A percentile compares a stretch with the other conserved stretches of the same genome.
phyloP scores from a whole-genome alignment of 1,284 basidiomycete species.

The Coriolopsis trogii region DNA sequence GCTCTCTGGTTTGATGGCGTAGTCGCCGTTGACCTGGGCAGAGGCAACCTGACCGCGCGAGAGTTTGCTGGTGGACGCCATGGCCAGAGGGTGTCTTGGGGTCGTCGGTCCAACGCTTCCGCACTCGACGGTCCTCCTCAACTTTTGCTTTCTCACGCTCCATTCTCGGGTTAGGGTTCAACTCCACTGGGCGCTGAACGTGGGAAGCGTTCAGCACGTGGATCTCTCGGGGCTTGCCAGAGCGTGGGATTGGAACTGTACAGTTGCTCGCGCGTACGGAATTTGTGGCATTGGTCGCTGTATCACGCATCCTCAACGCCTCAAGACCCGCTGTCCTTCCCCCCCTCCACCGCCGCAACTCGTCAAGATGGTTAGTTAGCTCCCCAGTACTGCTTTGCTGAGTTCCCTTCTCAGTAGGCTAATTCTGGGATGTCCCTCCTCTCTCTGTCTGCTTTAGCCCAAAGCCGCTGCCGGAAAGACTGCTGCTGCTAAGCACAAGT shows the following conservation, averaged over 20 bases:
- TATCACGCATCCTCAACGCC: conserved; percentile 18
- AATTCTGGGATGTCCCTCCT: conserved; percentile 46
- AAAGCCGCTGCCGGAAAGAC: conserved; percentile 74
- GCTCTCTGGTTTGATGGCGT: conserved; percentile 81
- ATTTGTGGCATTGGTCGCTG: conserved; percentile 4
- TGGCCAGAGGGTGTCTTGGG: conserved; percentile 32
- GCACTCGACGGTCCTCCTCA: conserved; percentile 4
- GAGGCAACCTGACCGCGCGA: conserved; percentile 70
- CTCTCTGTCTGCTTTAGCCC: conserved; percentile 49
- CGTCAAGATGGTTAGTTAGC: conserved; percentile 79
- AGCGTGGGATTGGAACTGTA: conserved; percentile 33
- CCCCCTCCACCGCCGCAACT: too few relatives aligned
- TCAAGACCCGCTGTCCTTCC: conserved; percentile 30
- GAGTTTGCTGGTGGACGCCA: conserved; percentile 51
- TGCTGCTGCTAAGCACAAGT: conserved; percentile 80
- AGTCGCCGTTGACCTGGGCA: conserved; percentile 78
- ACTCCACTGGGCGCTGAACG: background rate
- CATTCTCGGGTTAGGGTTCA: conserved; percentile 12
- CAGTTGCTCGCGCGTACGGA: conserved; percentile 23
- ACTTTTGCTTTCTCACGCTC: conserved; percentile 22
- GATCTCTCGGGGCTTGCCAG: background rate
- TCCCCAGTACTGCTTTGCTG: conserved; percentile 79
- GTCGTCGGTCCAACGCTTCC: conserved; percentile 8
- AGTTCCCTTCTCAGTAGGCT: conserved; percentile 93
- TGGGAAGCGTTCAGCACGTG: background rate